Evolutionary conservation across 495 filamentous ascomycete genomes (phyloP), one percentile per base, ranked within the genome.

Genomic region (Bathelium albidoporum): DNA sequence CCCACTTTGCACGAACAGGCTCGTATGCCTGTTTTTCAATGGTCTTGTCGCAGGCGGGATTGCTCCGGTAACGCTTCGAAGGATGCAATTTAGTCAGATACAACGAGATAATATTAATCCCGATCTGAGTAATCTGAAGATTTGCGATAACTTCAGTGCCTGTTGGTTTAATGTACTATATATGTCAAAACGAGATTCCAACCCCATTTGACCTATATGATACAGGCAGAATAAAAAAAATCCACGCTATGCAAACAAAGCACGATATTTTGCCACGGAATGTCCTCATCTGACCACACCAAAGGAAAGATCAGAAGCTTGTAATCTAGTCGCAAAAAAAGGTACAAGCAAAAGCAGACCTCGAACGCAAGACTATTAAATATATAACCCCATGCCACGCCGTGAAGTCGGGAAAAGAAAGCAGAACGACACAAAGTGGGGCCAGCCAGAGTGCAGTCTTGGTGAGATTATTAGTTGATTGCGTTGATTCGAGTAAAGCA

Each of bases 171-270:
- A 7, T 5, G 24, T 9, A 2, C 29, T 55, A 24, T 26, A 49
- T 28, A 55, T 11, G 9, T 20, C 12, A 29, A n/a, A n/a, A 20
- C 20, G 11, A 55, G 16, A 55, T 28, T 29, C 16, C 2, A 29
- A 55, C n/a, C 10, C 20, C 9, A 29, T 55, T 55, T 29, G 20
- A 29, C 20, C 5, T 26, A 55, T 55, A 55, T 55, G 49, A 55
- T 55, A 55, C 49, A 55, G 22, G 9, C 29, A 12, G 24, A 29
- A 55, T 20, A n/a, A 29, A 55, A 9, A 3, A 55, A 55, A 55
- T 55, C 49, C 49, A 55, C 49, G 49, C 49, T 55, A 55, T 55
- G 49, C 49, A 55, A 55, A 16, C 49, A 55, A 55, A 29, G n/a
- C 9, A 55, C 49, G 22, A 55, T 20, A 29, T 55, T 55, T 55